Base-by-base conservation (phyloP, 1,284 basidiomycete species). In the Irpex sp. region DNA sequence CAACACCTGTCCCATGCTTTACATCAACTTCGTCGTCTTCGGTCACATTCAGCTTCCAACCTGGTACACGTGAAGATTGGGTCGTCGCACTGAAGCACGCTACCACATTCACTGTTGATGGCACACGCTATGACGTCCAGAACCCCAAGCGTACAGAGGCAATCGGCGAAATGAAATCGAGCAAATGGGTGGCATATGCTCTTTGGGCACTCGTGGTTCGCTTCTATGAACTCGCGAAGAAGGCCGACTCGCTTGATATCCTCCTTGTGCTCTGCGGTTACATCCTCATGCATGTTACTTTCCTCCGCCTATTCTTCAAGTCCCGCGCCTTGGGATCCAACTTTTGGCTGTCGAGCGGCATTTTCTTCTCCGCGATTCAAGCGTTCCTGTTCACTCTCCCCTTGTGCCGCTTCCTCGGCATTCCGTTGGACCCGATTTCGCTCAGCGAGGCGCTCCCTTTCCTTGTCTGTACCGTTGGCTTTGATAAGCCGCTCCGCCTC, bases 371-470 rank as follows among this genome's bases (percentile, higher is more conserved):
- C 4, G 88, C 89, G n/a, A 83, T 89, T 65, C 92, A 97, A 68
- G 92, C 93, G 0, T 92, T 98, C 76, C 84, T 99, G 60, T 81
- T 96, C 62, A 86, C 95, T 15, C 85, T 98, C 3, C 90, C 96
- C 15, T 81, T 94, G 36, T 94, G 95, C 2, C 89, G 93, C 74
- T 83, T 90, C 55, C 81, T 97, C 64, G 83, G 85, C 67, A 94
- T 99, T 61, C 90, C 90, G 5, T 90, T 99, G 69, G 95, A 99
- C 75, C 94, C 94, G 1, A 90, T 99, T 62, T 89, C 91, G 15
- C 82, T 99, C 37, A 95, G 94, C 13, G 97, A 99, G 76, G 96
- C 97, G 0, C 83, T 99, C 1, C 97, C 97, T 0, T 99, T 99
- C 88, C 83, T 99, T 46, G 96, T 99, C 51, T 97, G 97, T 76